phyloP scores from a whole-genome alignment of 352 stramenopile species.

The Peronosclerospora sorghi region DNA sequence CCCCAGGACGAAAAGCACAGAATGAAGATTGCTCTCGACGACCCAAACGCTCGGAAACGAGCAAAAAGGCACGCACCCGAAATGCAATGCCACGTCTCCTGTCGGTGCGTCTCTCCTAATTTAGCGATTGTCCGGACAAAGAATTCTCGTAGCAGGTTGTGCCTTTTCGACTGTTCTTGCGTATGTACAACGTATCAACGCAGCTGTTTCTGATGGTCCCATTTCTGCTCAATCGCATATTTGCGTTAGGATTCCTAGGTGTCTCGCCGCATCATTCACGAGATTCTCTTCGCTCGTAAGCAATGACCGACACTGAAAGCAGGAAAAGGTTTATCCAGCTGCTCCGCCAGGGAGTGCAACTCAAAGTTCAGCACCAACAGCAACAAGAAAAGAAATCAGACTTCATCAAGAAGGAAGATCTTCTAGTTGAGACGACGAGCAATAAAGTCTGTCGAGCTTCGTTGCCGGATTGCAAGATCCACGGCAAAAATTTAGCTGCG shows the following conservation, averaged over 20 bases:
- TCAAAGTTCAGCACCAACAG: constrained; percentile 23
- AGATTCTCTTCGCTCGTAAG: constrained; percentile 1
- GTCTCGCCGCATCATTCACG: constrained; percentile 4
- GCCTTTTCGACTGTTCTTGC: constrained; percentile 14
- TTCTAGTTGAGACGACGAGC: constrained; percentile 10
- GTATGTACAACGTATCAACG: constrained; percentile 8
- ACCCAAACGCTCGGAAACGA: constrained; percentile 28
- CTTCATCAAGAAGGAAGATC: constrained; percentile 1
- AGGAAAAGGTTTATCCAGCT: constrained; percentile 40
- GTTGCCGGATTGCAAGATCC: constrained; percentile 3
- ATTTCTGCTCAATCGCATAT: constrained; percentile 17
- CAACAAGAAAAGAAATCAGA: constrained; percentile 7
- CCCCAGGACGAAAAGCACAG: constrained; percentile 91
- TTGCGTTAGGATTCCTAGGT: too few species aligned
- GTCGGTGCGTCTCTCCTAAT: constrained; percentile 73
- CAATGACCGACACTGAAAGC: constrained; percentile 17
- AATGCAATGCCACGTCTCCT: constrained; percentile 29
- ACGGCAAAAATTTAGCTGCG: constrained; percentile 1
- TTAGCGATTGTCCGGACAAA: constrained; percentile 17
- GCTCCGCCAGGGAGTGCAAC: constrained; percentile 47
- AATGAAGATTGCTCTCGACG: constrained; percentile 63
- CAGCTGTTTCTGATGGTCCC: constrained; percentile 5
- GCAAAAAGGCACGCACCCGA: constrained; percentile 30
- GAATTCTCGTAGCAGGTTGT: constrained; percentile 10
- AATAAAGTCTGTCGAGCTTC: constrained; percentile 13